Conservation (phyloP, 2,329 filamentous ascomycete genomes). For the Tolypocladium sp. region DNA sequence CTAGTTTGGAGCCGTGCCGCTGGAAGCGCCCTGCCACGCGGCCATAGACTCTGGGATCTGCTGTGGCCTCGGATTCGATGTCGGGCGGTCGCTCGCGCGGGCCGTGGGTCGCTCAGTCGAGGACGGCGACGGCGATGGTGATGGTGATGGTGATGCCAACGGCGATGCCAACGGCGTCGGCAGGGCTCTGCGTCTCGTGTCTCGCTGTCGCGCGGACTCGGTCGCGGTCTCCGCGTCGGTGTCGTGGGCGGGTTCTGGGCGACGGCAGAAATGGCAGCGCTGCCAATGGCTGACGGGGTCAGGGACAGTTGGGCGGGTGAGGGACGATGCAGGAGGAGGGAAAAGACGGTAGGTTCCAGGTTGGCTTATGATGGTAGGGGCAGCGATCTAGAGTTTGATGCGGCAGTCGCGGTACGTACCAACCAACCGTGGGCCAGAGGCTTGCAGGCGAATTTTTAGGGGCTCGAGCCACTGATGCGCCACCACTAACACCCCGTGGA, state of each 20-base stretch:
- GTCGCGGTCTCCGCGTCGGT: background rate
- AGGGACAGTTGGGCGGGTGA: background rate
- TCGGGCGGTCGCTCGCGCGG: background rate
- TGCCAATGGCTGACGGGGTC: background rate
- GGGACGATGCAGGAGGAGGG: background rate
- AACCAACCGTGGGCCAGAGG: background rate
- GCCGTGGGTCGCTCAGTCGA: background rate
- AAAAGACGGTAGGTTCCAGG: background rate
- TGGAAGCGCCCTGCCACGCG: background rate
- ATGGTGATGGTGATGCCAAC: background rate
- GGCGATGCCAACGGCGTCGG: background rate
- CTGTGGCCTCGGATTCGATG: background rate
- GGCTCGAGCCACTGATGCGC: background rate
- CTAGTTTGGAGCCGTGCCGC: background rate
- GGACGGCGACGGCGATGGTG: background rate
- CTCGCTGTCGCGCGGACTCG: background rate
- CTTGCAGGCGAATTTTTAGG: background rate
- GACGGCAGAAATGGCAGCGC: background rate
- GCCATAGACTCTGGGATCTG: background rate
- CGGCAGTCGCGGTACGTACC: background rate
- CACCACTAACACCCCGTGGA: background rate
- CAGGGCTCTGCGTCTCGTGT: background rate
- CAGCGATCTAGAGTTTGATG: background rate
- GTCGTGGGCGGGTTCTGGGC: background rate
- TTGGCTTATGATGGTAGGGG: background rate